Percentiles rank a stretch among this genome's conserved stretches.
phyloP scores from a whole-genome alignment of 495 filamentous ascomycete genomes.

The Haplographium delicatum region DNA sequence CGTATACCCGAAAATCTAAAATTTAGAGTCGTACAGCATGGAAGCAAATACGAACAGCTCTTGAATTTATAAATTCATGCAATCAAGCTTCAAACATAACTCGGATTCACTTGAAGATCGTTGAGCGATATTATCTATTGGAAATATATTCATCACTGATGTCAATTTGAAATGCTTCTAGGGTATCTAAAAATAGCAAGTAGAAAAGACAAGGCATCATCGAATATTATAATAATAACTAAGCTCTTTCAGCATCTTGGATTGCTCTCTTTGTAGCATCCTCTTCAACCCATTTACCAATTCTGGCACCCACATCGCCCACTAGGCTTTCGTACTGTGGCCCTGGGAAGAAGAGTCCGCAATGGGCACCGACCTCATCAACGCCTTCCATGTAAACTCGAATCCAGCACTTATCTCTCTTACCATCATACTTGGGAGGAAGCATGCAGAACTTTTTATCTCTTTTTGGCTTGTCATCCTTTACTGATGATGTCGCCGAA shows the following conservation, averaged over 20 bases:
- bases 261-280: constrained; percentile 29
- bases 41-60: no score
- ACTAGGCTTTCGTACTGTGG: constrained; percentile 71
- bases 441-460: constrained; percentile 75
- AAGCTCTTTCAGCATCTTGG: neutral
- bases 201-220: neutral
- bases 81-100: no score
- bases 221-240: neutral
- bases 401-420: constrained; percentile 64
- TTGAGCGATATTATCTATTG: no score
- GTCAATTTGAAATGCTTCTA: neutral
- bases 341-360: constrained; percentile 68
- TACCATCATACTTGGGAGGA: constrained; percentile 43
- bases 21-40: no score
- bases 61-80: no score
- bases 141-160: no score
- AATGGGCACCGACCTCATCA: constrained; percentile 83
- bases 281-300: constrained; percentile 69
- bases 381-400: constrained; percentile 73
- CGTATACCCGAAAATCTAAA: no score
- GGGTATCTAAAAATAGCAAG: neutral
- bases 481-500: constrained; percentile 8
- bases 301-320: constrained; percentile 62
- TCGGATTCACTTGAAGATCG: no score
- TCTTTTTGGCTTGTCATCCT: constrained; percentile 41